phyloP scores from a whole-genome alignment of 768 basidiomycete species.

The Psilocybe sp. region DNA sequence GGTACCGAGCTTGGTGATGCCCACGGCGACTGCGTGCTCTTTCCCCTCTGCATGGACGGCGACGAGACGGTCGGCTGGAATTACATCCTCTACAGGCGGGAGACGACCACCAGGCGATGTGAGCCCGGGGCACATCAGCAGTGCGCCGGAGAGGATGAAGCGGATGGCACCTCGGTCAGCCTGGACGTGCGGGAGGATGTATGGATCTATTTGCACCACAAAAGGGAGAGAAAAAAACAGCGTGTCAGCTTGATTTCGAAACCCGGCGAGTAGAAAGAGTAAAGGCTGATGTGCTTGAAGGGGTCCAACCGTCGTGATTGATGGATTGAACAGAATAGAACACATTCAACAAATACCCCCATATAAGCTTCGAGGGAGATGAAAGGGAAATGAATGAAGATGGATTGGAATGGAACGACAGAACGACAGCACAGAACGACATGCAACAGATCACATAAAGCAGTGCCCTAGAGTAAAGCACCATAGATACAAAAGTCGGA shows the following conservation, averaged over 20 bases:
- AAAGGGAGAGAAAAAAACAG: slow-evolving; percentile 2
- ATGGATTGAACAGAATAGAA: too few relatives aligned
- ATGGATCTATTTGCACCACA: slow-evolving; percentile 64
- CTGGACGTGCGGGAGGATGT: slow-evolving; percentile 81
- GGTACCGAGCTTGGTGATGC: slow-evolving; percentile 75
- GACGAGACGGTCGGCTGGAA: slow-evolving; percentile 76
- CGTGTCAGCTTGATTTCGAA: slow-evolving; percentile 3
- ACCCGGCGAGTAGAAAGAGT: too few relatives aligned
- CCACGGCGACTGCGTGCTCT: slow-evolving; percentile 85
- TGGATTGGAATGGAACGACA: not conserved
- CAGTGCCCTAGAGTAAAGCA: too few relatives aligned
- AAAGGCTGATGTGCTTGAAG: too few relatives aligned
- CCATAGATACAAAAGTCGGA: not conserved
- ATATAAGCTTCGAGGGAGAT: not conserved
- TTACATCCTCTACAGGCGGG: slow-evolving; percentile 64
- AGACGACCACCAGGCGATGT: slow-evolving; percentile 90
- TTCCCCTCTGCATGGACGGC: slow-evolving; percentile 96
- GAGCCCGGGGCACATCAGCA: slow-evolving; percentile 97
- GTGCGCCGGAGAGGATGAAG: slow-evolving; percentile 89
- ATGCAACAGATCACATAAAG: too few relatives aligned
- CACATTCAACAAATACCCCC: too few relatives aligned
- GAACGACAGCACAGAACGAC: too few relatives aligned
- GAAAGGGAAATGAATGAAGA: slow-evolving; percentile 6
- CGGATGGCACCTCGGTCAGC: slow-evolving; percentile 98
- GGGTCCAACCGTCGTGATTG: too few relatives aligned